Evolutionary conservation across 305 asterid species (phyloP).

Genomic region (Plantago rigida): DNA sequence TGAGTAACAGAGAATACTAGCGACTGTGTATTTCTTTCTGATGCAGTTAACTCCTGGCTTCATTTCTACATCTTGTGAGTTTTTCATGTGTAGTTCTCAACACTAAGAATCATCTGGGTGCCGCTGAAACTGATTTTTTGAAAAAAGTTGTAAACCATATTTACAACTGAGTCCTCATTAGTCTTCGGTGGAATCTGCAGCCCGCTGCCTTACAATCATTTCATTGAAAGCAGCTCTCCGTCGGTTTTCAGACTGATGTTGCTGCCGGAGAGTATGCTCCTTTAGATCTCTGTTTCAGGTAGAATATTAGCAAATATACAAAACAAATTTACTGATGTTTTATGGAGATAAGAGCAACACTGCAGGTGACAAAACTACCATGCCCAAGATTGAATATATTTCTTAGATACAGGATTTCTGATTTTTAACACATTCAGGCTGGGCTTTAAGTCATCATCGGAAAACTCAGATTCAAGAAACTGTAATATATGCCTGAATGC

Average conservation of each 20-base stretch:
- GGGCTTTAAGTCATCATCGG: background rate
- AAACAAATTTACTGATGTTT: background rate
- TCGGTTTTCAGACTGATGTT: conserved; percentile 61
- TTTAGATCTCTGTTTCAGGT: conserved; percentile 45
- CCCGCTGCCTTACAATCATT: conserved; percentile 66
- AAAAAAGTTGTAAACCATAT: conserved; percentile 19
- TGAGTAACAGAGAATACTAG: background rate
- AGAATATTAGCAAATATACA: background rate
- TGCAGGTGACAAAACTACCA: background rate
- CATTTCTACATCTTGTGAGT: conserved; percentile 12
- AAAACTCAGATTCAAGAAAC: background rate
- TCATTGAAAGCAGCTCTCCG: conserved; percentile 68
- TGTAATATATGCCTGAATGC: too few relatives aligned
- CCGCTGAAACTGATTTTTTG: conserved; percentile 10
- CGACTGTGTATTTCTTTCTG: too few relatives aligned
- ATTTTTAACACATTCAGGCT: background rate
- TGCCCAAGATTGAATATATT: background rate
- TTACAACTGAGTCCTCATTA: conserved; percentile 33
- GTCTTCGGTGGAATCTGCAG: conserved; percentile 39
- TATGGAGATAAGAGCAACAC: background rate
- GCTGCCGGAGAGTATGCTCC: conserved; percentile 50
- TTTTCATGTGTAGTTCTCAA: background rate
- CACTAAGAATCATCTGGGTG: conserved; percentile 17
- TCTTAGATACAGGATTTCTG: background rate
- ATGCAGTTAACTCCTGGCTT: conserved; percentile 10